phyloP scores from a whole-genome alignment of 768 basidiomycete species.

The Termitomyces sp. region DNA sequence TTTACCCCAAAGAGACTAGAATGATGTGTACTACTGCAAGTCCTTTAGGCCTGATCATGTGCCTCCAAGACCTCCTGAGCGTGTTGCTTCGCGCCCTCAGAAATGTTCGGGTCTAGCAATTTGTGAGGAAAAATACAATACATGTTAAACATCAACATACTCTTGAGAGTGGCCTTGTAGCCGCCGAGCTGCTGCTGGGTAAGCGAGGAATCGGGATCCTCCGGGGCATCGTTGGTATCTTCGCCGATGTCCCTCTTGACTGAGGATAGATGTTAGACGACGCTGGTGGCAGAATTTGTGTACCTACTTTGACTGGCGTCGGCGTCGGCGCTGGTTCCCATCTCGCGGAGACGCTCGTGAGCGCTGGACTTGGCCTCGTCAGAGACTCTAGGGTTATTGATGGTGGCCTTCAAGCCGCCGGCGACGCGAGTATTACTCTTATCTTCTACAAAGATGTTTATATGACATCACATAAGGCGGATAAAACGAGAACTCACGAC shows the following conservation, averaged over 20 bases:
- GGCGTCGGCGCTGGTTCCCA: slow-evolving; percentile 14
- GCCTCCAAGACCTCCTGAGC: background rate
- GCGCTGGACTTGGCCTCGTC: slow-evolving; percentile 49
- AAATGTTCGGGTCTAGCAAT: slow-evolving; percentile 16
- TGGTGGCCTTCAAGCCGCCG: slow-evolving; percentile 53
- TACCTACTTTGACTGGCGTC: background rate
- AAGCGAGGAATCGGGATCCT: background rate
- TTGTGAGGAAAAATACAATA: no score
- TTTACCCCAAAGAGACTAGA: no score
- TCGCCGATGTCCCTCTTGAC: background rate
- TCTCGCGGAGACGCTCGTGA: slow-evolving; percentile 34
- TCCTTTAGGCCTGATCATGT: background rate
- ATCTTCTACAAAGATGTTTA: background rate
- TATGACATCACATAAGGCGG: background rate
- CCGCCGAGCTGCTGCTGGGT: slow-evolving; percentile 16
- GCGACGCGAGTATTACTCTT: slow-evolving; percentile 13
- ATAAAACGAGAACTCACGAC: background rate
- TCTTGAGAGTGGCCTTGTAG: slow-evolving; percentile 24
- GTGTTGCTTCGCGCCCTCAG: slow-evolving; percentile 14
- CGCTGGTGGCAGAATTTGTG: no score
- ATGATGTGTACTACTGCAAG: no score
- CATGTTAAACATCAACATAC: slow-evolving; percentile 14
- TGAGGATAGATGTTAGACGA: background rate
- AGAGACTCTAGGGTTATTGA: slow-evolving; percentile 54
- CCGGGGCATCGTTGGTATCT: background rate